A percentile compares a stretch with the other conserved stretches of the same genome.
phyloP scores from a whole-genome alignment of 2,329 filamentous ascomycete genomes.

The Akanthomyces uredinophilus region DNA sequence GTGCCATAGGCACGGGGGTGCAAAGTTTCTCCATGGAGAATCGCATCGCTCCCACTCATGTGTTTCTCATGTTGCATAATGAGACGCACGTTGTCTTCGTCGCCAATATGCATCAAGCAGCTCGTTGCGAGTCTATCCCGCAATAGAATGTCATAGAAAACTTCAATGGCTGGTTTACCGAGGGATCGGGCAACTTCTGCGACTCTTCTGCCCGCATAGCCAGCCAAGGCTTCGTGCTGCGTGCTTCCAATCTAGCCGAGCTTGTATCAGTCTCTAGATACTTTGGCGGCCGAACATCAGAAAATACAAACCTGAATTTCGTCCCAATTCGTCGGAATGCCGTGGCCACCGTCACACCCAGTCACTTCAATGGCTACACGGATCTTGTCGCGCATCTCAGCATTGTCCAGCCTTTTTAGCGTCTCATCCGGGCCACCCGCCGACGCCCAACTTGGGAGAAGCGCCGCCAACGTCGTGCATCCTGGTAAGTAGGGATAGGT shows the following conservation, averaged over 20 bases:
- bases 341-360: slow-evolving; percentile 23
- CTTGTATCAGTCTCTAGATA: background rate
- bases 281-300: no score
- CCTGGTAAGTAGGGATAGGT: slow-evolving; percentile 23
- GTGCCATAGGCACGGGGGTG: slow-evolving; percentile 23
- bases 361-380: slow-evolving; percentile 21
- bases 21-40: slow-evolving; percentile 21
- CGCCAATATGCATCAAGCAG: slow-evolving; percentile 23
- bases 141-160: slow-evolving; percentile 20
- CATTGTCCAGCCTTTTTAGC: slow-evolving; percentile 18
- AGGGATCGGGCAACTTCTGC: slow-evolving; percentile 18
- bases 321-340: slow-evolving; percentile 24
- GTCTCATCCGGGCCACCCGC: slow-evolving; percentile 20
- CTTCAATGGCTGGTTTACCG: slow-evolving; percentile 17
- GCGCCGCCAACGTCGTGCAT: slow-evolving; percentile 21
- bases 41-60: slow-evolving; percentile 23
- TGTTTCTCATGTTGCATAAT: slow-evolving; percentile 24
- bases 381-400: slow-evolving; percentile 20
- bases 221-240: slow-evolving; percentile 13
- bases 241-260: slow-evolving; percentile 17
- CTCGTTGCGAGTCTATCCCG: slow-evolving; percentile 22
- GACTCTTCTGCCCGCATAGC: slow-evolving; percentile 19
- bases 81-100: slow-evolving; percentile 21
- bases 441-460: slow-evolving; percentile 23
- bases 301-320: slow-evolving; percentile 20